These are phyloP conservation scores for Diaporthe batatas DNA, from an alignment of 2,329 filamentous ascomycete genomes.

Conservation along the genomic window DNA sequence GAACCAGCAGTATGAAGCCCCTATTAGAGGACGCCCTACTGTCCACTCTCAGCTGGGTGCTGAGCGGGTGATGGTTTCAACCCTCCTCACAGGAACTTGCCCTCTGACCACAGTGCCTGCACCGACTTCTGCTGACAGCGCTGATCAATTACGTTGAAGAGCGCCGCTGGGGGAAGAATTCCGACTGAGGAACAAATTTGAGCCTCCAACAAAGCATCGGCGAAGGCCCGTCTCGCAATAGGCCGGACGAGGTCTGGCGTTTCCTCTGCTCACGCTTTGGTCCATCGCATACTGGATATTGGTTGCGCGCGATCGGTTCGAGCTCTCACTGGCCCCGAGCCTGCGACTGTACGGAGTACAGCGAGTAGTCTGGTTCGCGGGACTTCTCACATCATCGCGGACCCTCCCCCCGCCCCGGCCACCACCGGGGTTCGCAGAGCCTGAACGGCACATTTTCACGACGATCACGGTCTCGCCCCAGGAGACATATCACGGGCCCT, in stretches of 20 bases:
- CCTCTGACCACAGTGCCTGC: conserved; percentile 18
- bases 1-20: conserved; percentile 36
- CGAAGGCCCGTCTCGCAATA: conserved; percentile 9
- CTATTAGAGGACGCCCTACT: conserved; percentile 37
- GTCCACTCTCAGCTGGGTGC: conserved; percentile 19
- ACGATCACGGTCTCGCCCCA: conserved; percentile 31
- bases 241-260: conserved; percentile 9
- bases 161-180: background rate
- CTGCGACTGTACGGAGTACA: conserved; percentile 4
- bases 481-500: conserved; percentile 5
- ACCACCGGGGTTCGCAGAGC: conserved; percentile 19
- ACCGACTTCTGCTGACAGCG: conserved; percentile 9
- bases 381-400: conserved; percentile 30
- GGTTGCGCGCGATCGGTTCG: conserved; percentile 18
- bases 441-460: conserved; percentile 32
- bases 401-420: conserved; percentile 13
- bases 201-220: conserved; percentile 13
- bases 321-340: conserved; percentile 29
- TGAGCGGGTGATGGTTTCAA: conserved; percentile 14
- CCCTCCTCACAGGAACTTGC: background rate
- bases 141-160: conserved; percentile 1
- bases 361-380: conserved; percentile 26
- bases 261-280: conserved; percentile 8
- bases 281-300: conserved; percentile 14
- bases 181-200: background rate